phyloP scores from a whole-genome alignment of 345 rosid genomes.

The Populus deltoides region DNA sequence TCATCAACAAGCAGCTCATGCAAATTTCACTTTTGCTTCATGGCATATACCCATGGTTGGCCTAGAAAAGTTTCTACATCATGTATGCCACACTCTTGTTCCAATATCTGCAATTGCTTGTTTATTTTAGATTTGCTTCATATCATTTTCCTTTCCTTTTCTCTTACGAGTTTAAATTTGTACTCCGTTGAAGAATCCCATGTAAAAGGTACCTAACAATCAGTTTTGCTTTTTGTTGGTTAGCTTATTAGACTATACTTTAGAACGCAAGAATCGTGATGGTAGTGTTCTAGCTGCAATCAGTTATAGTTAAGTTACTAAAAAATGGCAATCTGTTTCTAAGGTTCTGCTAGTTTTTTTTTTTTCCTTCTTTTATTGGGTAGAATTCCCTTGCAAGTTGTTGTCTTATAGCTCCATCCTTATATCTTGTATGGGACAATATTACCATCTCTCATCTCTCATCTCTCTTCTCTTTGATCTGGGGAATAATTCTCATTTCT shows the following conservation, averaged over 20 bases:
- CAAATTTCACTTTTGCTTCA: not conserved
- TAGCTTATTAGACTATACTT: no score
- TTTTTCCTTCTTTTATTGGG: not conserved
- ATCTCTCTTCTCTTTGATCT: not conserved
- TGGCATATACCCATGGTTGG: not conserved
- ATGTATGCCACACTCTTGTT: no score
- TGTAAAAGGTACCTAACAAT: no score
- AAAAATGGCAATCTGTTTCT: not conserved
- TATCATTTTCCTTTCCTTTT: no score
- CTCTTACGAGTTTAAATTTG: no score
- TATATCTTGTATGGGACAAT: not conserved
- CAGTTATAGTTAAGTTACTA: not conserved
- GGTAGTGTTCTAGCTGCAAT: not conserved
- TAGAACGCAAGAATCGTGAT: not conserved
- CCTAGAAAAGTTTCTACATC: not conserved
- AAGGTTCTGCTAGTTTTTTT: not conserved
- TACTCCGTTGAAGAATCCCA: no score
- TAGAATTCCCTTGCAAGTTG: slow-evolving; percentile 1
- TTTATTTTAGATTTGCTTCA: no score
- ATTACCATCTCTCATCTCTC: not conserved
- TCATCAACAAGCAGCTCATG: not conserved
- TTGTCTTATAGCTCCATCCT: not conserved
- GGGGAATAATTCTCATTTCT: not conserved
- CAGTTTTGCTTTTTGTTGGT: no score
- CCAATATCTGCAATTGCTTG: no score